Percentiles rank a stretch among this genome's conserved stretches.
These are phyloP conservation scores for Boletus pseudo-olivaceus DNA, from an alignment of 768 basidiomycete species.

Conservation along the genomic window DNA sequence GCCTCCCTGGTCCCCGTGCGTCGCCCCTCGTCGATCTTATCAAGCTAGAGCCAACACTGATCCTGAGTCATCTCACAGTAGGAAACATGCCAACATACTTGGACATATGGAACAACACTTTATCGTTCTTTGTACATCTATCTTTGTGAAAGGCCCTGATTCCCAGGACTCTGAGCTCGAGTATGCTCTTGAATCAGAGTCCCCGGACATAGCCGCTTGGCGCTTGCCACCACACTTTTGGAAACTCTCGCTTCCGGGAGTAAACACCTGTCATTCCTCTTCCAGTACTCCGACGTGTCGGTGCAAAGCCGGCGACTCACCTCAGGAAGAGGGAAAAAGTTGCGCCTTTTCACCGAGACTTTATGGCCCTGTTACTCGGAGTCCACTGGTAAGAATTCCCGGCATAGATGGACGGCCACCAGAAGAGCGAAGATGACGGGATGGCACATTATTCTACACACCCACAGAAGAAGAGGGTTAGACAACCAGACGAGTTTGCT, in stretches of 20 bases:
- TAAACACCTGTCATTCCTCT: background rate
- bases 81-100: no score
- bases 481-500: background rate
- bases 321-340: background rate
- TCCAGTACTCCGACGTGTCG: background rate
- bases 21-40: no score
- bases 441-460: background rate
- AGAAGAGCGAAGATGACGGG: background rate
- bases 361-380: background rate
- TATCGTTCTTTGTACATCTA: no score
- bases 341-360: background rate
- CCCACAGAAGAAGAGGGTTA: background rate
- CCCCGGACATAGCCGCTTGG: background rate
- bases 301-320: background rate
- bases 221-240: background rate
- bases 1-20: no score
- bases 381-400: background rate
- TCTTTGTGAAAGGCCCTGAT: no score
- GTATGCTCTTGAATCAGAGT: background rate
- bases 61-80: no score
- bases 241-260: background rate
- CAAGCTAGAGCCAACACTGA: no score
- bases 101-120: no score
- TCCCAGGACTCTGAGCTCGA: background rate
- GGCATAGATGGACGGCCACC: background rate